A percentile compares a stretch with the other conserved stretches of the same genome.
Evolutionary conservation across 2,329 filamentous ascomycete species (phyloP).

Genomic region (Thermoascus crustaceus): DNA sequence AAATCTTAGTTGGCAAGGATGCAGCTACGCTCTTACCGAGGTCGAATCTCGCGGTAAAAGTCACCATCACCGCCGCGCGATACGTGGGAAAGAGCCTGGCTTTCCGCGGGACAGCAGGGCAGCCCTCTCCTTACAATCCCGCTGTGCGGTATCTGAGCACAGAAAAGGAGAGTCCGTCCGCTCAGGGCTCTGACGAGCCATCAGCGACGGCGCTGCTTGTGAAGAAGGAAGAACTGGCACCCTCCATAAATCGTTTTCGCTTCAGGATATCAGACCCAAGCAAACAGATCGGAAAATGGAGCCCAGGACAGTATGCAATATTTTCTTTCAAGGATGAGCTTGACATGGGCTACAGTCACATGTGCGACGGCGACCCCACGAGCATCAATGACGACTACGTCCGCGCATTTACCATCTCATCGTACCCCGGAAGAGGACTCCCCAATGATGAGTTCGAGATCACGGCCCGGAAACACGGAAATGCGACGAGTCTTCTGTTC

Average conservation of each 20-base stretch:
- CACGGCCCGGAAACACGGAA: constrained; percentile 61
- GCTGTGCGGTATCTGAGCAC: constrained; percentile 55
- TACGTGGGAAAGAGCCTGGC: constrained; percentile 59
- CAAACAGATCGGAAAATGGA: constrained; percentile 42
- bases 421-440: constrained; percentile 36
- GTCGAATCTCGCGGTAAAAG: constrained; percentile 63
- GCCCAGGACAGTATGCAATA: constrained; percentile 68
- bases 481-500: constrained; percentile 59
- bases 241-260: constrained; percentile 58
- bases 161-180: constrained; percentile 40
- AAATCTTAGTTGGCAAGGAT: constrained; percentile 56
- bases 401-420: constrained; percentile 75
- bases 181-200: constrained; percentile 9
- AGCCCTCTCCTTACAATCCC: constrained; percentile 72
- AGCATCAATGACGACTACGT: constrained; percentile 79
- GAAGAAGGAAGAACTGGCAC: constrained; percentile 53
- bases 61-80: constrained; percentile 53
- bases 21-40: constrained; percentile 58
- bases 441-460: constrained; percentile 56
- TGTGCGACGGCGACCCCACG: constrained; percentile 71
- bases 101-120: constrained; percentile 54
- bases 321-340: constrained; percentile 64
- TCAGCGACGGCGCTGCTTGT: constrained; percentile 48
- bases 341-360: constrained; percentile 68
- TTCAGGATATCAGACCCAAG: constrained; percentile 42